Base-by-base conservation (phyloP, 192 early-diverging fungal species). In the Coemansia umbellata region DNA sequence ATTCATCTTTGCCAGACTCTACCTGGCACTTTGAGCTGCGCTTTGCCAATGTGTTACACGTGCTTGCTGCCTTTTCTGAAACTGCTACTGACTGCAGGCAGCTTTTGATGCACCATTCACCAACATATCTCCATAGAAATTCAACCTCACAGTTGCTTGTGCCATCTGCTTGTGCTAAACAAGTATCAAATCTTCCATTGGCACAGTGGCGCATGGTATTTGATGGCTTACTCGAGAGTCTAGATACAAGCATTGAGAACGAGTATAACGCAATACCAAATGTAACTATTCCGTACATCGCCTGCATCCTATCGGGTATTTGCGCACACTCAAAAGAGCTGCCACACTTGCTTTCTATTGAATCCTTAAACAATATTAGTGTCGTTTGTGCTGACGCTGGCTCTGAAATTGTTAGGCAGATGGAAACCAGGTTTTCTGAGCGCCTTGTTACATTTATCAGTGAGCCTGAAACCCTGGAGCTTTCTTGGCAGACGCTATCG, bases 401-500 rank as follows among this genome's bases (percentile, higher is more conserved):
- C 37, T 4, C 2, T 28, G 53, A 10, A 8, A 8, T 41, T 24
- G 9, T 32, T 37, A 13, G 58, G 24, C 48, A 53, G 36, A 65
- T 65, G 30, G 55, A 43, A 13, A 36, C 28, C 41, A 51, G n/a
- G 1, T 63, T 74, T 37, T 50, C 54, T n/a, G 65, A 67, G 39
- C 39, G 60, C 17, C 49, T 74, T 21, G 24, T 57, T 8, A 31
- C 72, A 3, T 59, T 74, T 45, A 53, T 58, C 5, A 41, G 57
- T 1, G 56, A 76, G n/a, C 11, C 37, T 11, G 36, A 40, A 17
- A 37, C 26, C 5, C 47, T 52, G 3, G 57, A 55, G 15, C 47
- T 57, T 14, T 39, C 60, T 8, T 76, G 73, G 66, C 61, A 55
- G 19, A 56, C 65, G n/a, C 58, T 76, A 32, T 11, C 54, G 22